A percentile compares a stretch with the other conserved stretches of the same genome.
phyloP scores from a whole-genome alignment of 352 stramenopile genomes.

The Pythium dissotocum region DNA sequence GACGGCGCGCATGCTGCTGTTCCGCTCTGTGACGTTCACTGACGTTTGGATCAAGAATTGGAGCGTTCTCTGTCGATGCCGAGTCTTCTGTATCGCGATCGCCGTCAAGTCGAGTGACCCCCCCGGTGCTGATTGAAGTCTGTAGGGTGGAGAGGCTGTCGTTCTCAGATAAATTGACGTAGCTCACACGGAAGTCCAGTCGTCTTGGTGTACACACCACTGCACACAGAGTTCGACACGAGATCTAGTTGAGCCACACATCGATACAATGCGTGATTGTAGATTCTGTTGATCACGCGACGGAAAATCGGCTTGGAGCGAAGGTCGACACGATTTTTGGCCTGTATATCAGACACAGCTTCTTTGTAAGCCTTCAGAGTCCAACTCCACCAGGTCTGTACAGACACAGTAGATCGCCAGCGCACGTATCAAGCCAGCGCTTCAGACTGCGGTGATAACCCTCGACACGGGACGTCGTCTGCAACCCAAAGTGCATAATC shows the following conservation, averaged over 20 bases:
- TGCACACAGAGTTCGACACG: background rate
- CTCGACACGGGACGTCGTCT: background rate
- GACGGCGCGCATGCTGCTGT: background rate
- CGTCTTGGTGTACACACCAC: background rate
- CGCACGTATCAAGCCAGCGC: background rate
- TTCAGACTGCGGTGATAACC: background rate
- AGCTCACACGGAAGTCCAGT: background rate
- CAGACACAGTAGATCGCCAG: background rate
- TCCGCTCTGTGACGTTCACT: background rate
- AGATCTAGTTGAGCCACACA: background rate
- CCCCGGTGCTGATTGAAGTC: background rate
- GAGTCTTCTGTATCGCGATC: too few relatives aligned
- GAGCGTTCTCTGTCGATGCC: background rate
- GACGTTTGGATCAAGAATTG: background rate
- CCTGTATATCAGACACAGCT: background rate
- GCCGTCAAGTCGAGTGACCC: background rate
- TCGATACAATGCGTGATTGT: background rate
- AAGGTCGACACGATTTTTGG: too few relatives aligned
- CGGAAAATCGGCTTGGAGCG: too few relatives aligned
- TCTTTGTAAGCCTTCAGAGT: background rate
- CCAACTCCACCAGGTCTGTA: background rate
- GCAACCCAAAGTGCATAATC: background rate
- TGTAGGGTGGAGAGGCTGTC: background rate
- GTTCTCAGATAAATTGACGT: background rate
- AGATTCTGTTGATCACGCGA: background rate